phyloP scores from a whole-genome alignment of 2,329 filamentous ascomycete species.

The Dothideomycetes sp. region DNA sequence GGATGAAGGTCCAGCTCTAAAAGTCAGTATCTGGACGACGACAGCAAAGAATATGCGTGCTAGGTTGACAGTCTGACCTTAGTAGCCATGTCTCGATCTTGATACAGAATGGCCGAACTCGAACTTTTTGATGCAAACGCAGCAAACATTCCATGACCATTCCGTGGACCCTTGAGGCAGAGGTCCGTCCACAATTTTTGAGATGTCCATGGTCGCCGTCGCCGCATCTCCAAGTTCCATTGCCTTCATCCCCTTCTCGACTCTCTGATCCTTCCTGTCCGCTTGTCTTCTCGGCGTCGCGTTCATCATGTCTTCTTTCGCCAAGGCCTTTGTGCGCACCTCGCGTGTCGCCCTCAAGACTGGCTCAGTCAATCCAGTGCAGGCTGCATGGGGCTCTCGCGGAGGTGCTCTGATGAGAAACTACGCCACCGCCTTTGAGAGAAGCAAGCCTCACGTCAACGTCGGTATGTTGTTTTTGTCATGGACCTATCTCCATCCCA shows the following conservation, averaged over 20 bases:
- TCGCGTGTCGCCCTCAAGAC: slow-evolving; percentile 63
- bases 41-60: too few species aligned
- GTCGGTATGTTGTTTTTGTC: slow-evolving; percentile 53
- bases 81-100: too few species aligned
- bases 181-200: slow-evolving; percentile 3
- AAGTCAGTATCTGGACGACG: too few species aligned
- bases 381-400: slow-evolving; percentile 54
- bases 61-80: too few species aligned
- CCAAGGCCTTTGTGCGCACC: slow-evolving; percentile 74
- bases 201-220: slow-evolving; percentile 1
- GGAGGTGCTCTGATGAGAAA: slow-evolving; percentile 51
- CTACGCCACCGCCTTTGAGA: slow-evolving; percentile 61
- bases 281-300: slow-evolving; percentile 17
- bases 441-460: slow-evolving; percentile 95
- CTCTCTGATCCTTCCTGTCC: slow-evolving; percentile 16
- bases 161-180: background rate
- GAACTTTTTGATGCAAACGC: slow-evolving; percentile 3
- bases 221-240: background rate
- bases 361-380: slow-evolving; percentile 62
- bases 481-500: too few species aligned
- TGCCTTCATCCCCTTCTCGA: slow-evolving; percentile 11
- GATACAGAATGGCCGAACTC: background rate
- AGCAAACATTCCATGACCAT: slow-evolving; percentile 3
- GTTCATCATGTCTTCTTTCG: slow-evolving; percentile 63
- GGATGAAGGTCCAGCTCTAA: too few species aligned